Percentiles rank a stretch among this genome's conserved stretches.
These are phyloP conservation scores for Artemisia argyi DNA, from an alignment of 129 eudicot genomes.

Conservation along the genomic window DNA sequence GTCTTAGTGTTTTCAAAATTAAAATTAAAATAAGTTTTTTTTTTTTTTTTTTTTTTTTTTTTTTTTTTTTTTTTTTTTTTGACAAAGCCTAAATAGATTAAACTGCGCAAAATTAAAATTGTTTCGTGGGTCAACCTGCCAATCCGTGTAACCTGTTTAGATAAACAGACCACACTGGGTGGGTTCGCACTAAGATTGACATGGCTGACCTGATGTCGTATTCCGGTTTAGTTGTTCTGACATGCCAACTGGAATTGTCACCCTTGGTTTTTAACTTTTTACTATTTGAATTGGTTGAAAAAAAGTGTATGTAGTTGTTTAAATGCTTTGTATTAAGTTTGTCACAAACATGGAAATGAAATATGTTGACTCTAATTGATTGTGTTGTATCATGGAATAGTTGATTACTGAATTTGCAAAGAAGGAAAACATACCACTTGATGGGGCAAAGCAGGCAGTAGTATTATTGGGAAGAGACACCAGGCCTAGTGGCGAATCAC, in stretches of 20 bases:
- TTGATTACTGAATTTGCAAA: conserved; percentile 62
- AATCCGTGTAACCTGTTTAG: no score
- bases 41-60: no score
- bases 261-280: no score
- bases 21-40: no score
- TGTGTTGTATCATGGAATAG: conserved; percentile 36
- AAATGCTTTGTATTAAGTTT: conserved; percentile 1
- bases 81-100: no score
- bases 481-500: conserved; percentile 87
- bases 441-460: conserved; percentile 43
- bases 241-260: neutral
- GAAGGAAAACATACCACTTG: conserved; percentile 62
- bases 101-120: no score
- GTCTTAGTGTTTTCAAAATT: neutral
- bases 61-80: no score
- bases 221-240: neutral
- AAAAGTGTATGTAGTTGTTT: neutral
- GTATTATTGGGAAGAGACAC: conserved; percentile 86
- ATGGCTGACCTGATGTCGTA: no score
- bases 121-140: no score
- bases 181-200: no score
- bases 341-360: neutral
- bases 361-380: neutral
- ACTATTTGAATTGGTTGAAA: neutral
- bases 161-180: no score